phyloP scores from a whole-genome alignment of 1,284 basidiomycete species.

The Tylopilus sp. region DNA sequence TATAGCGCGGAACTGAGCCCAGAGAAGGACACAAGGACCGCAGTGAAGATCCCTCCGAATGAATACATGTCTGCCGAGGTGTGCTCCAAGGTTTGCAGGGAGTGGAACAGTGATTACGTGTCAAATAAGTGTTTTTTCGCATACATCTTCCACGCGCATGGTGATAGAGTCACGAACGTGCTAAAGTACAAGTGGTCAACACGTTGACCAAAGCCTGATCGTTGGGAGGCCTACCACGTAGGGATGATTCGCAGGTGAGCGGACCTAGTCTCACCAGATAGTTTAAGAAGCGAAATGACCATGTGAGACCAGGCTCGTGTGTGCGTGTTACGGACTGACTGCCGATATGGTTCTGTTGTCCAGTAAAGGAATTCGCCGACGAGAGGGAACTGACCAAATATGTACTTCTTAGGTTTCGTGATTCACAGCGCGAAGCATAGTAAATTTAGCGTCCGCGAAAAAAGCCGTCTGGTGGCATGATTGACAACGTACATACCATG shows the following conservation, averaged over 20 bases:
- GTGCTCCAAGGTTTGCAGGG: neutral
- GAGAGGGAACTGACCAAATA: neutral
- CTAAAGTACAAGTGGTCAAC: neutral
- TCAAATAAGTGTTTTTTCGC: neutral
- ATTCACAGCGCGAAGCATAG: neutral
- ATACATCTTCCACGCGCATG: no score
- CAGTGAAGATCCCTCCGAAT: neutral
- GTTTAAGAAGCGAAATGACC: neutral
- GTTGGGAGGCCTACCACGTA: neutral
- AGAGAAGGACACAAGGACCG: neutral
- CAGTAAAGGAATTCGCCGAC: neutral
- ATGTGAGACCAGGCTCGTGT: neutral
- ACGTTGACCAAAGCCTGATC: neutral
- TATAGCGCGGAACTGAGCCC: conserved; percentile 3
- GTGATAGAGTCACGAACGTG: conserved; percentile 5
- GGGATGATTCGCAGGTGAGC: neutral
- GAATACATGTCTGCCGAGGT: conserved; percentile 4
- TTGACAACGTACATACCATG: no score
- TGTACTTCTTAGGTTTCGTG: neutral
- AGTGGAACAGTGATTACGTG: neutral
- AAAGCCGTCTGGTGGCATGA: no score
- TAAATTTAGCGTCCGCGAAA: neutral
- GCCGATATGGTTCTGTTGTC: neutral
- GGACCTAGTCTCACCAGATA: neutral
- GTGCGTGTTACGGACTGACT: neutral